Percentiles rank a stretch among this genome's conserved stretches.
phyloP scores from a whole-genome alignment of 1,139 yeast genomes.

The Oligophagozyma castellii region DNA sequence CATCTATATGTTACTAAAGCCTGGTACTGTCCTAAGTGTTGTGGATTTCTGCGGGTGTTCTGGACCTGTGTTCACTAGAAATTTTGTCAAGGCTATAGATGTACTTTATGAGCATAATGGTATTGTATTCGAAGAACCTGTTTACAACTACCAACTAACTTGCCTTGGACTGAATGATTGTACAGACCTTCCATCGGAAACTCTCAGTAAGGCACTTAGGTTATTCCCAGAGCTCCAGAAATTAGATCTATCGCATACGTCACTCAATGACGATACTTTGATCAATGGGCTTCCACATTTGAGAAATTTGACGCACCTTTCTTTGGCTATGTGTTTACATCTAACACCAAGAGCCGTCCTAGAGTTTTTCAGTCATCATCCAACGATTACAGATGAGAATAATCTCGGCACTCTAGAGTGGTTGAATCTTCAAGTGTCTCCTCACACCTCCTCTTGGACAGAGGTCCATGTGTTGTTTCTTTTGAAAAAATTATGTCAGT shows the following conservation, averaged over 20 bases:
- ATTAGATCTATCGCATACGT: conserved; percentile 73
- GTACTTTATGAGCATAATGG: conserved; percentile 9
- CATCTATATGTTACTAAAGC: conserved; percentile 45
- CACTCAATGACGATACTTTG: conserved; percentile 46
- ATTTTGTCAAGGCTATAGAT: conserved; percentile 31
- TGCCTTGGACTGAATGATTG: conserved; percentile 82
- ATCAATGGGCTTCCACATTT: conserved; percentile 33
- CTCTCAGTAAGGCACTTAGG: conserved; percentile 44
- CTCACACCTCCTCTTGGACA: conserved; percentile 49
- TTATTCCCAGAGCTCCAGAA: conserved; percentile 46
- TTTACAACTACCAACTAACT: conserved; percentile 25
- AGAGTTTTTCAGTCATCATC: conserved; percentile 59
- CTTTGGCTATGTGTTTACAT: conserved; percentile 66
- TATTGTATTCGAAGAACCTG: conserved; percentile 6
- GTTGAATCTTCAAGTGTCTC: conserved; percentile 68
- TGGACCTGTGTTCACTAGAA: conserved; percentile 45
- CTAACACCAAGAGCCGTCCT: conserved; percentile 63
- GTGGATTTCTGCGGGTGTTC: conserved; percentile 87
- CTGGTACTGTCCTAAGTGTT: conserved; percentile 46
- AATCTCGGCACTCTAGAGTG: conserved; percentile 39
- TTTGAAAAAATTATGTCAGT: conserved; percentile 32
- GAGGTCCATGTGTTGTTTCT: conserved; percentile 46
- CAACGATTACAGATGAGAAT: conserved; percentile 41
- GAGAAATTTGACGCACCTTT: conserved; percentile 58
- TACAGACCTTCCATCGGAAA: conserved; percentile 51